Conservation (phyloP, 192 early-diverging fungal genomes). For the Coemansia pectinata region DNA sequence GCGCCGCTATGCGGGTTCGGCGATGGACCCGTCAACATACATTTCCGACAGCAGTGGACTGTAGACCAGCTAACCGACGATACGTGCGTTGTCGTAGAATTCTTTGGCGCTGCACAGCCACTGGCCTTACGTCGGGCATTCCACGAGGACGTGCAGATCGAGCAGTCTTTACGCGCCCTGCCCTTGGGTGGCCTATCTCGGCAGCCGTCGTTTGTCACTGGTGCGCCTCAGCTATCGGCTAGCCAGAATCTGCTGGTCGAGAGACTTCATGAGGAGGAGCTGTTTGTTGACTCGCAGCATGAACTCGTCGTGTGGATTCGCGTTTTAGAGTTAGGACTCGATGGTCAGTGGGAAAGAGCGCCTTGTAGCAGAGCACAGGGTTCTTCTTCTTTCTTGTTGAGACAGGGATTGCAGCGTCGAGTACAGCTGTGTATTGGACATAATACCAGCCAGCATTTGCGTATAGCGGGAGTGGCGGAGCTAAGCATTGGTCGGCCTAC, state of each 20-base stretch:
- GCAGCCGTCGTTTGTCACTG: neutral
- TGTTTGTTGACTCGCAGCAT: constrained; percentile 64
- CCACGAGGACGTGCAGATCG: constrained; percentile 49
- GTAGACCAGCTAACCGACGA: constrained; percentile 31
- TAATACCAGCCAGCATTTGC: constrained; percentile 65
- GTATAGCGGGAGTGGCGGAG: constrained; percentile 30
- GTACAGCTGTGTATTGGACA: constrained; percentile 66
- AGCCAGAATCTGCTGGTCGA: constrained; percentile 36
- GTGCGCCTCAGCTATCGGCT: constrained; percentile 9
- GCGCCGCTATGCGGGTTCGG: constrained; percentile 37
- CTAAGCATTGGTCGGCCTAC: constrained; percentile 28
- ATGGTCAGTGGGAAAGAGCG: constrained; percentile 59
- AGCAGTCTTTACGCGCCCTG: constrained; percentile 20
- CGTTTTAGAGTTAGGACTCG: constrained; percentile 62
- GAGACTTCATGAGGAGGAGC: constrained; percentile 60
- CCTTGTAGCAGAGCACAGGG: constrained; percentile 13
- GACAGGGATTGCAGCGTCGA: constrained; percentile 76
- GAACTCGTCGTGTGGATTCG: constrained; percentile 69
- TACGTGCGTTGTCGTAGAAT: constrained; percentile 36
- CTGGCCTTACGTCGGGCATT: constrained; percentile 40
- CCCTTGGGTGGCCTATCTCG: neutral
- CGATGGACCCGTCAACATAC: constrained; percentile 35
- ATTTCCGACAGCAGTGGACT: constrained; percentile 44
- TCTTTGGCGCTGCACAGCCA: constrained; percentile 40
- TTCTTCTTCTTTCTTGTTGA: constrained; percentile 57